Evolutionary conservation across 2,329 filamentous ascomycete genomes (phyloP).

Genomic region (Penicillium sp.): DNA sequence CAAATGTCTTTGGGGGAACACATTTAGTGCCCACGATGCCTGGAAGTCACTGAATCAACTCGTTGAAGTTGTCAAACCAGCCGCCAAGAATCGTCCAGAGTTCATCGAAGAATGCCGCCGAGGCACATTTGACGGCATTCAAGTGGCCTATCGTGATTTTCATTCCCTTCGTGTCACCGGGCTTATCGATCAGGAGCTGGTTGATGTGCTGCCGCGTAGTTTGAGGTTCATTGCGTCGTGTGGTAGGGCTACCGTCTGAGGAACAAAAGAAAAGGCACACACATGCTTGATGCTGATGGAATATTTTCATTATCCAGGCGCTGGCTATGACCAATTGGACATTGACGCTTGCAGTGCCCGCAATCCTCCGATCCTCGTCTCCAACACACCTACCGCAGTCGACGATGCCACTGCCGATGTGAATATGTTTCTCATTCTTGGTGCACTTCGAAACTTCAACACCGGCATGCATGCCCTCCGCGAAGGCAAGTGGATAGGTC

Average conservation of each 20-base stretch:
- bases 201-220: constrained; percentile 44
- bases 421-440: constrained; percentile 73
- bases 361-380: constrained; percentile 57
- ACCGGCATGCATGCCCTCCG: constrained; percentile 60
- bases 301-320: constrained; percentile 45
- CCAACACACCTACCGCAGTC: constrained; percentile 74
- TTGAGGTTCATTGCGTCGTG: constrained; percentile 37
- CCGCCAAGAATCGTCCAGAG: constrained; percentile 55
- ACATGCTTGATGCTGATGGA: not conserved
- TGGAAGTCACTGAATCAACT: constrained; percentile 58
- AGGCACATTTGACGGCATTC: constrained; percentile 60
- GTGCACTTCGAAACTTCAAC: constrained; percentile 69
- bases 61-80: constrained; percentile 60
- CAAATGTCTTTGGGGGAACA: not conserved
- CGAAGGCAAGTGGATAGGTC: constrained; percentile 61
- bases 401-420: constrained; percentile 79
- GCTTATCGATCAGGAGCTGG: constrained; percentile 62
- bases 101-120: constrained; percentile 64
- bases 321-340: constrained; percentile 81
- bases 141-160: constrained; percentile 67
- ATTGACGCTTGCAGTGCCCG: constrained; percentile 63
- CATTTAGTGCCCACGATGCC: constrained; percentile 50
- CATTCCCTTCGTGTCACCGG: constrained; percentile 60
- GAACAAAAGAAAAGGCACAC: too few relatives aligned
- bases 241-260: constrained; percentile 23